These are phyloP conservation scores for grape (Vitis vinifera) DNA, from an alignment of 164 flowering plant species.

Conservation along the genomic window ASM3070453v1 NC_081820.1:518001-518500, in stretches of 20 bases:
- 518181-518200: slow-evolving; percentile 11
- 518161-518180: background rate
- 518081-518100: background rate
- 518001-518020: too few relatives aligned
- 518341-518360: slow-evolving; percentile 15
- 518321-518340: slow-evolving; percentile 19
- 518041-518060: too few relatives aligned
- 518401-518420: too few relatives aligned
- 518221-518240: background rate
- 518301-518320: slow-evolving; percentile 12
- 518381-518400: background rate
- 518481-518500: slow-evolving; percentile 13
- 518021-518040: background rate
- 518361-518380: background rate
- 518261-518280: slow-evolving; percentile 23
- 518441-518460: slow-evolving; percentile 29
- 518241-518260: slow-evolving; percentile 31
- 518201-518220: slow-evolving; percentile 9
- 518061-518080: too few relatives aligned
- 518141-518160: slow-evolving; percentile 1
- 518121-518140: slow-evolving; percentile 1
- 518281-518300: slow-evolving; percentile 24
- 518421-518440: background rate
- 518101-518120: background rate
- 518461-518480: slow-evolving; percentile 21